A percentile compares a stretch with the other conserved stretches of the same genome.
These are phyloP conservation scores for Saccharomyces hybrid DNA, from an alignment of 1,139 yeast genomes.

Conservation along the genomic window DNA sequence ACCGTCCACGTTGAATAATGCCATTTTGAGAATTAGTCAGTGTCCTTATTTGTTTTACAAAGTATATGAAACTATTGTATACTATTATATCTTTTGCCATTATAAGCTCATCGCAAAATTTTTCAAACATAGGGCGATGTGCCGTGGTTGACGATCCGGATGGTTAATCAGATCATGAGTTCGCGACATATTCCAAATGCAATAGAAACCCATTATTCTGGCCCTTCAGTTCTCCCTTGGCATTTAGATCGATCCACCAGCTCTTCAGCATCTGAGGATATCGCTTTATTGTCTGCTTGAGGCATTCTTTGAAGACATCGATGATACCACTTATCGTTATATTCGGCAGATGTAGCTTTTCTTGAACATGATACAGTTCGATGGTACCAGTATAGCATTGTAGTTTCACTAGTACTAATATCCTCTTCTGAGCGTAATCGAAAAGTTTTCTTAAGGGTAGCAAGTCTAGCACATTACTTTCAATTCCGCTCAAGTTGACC, in stretches of 20 bases:
- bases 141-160: slow-evolving; percentile 7
- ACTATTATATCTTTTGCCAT: background rate
- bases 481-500: background rate
- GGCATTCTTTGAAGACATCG: slow-evolving; percentile 13
- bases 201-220: slow-evolving; percentile 2
- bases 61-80: background rate
- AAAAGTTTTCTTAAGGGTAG: slow-evolving; percentile 10
- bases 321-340: slow-evolving; percentile 12
- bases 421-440: slow-evolving; percentile 11
- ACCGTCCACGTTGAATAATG: slow-evolving; percentile 72
- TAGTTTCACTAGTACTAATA: slow-evolving; percentile 13
- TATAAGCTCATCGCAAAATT: slow-evolving; percentile 3
- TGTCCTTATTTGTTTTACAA: background rate
- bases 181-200: slow-evolving; percentile 12
- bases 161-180: background rate
- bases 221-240: slow-evolving; percentile 6
- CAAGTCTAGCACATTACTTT: slow-evolving; percentile 4
- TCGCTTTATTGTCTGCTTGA: slow-evolving; percentile 4
- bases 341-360: slow-evolving; percentile 7
- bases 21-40: slow-evolving; percentile 37
- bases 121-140: slow-evolving; percentile 3
- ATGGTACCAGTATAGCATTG: slow-evolving; percentile 13
- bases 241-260: slow-evolving; percentile 21
- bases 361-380: slow-evolving; percentile 8
- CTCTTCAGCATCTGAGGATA: slow-evolving; percentile 7